Base-by-base conservation (phyloP, 306 rosid genomes). In the Pachyrhizus erosus region DNA sequence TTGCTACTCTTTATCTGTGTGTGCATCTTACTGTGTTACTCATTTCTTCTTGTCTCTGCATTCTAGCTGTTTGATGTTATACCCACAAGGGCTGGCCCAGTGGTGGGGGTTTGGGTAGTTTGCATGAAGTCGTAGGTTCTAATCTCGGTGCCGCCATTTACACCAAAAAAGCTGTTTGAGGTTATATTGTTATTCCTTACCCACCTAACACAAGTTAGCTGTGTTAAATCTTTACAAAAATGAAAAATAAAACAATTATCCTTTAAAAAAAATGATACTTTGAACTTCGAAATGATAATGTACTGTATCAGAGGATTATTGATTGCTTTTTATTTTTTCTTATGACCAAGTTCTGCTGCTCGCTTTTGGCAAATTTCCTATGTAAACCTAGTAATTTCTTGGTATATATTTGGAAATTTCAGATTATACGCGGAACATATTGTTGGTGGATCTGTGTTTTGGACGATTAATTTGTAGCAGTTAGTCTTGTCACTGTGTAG, bases 401-500 rank as follows among this genome's bases (percentile, higher is more conserved):
- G 13, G 26, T 65, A 17, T 8, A 57, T 64, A 17, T 73, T 42
- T 67, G 23, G 29, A 43, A n/a, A 46, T 79, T 73, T 84, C 64
- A 79, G 79, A 73, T 65, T 84, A 18, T 55, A 58, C 49, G 23
- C 58, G 23, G 27, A 15, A 11, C 12, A 29, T 34, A 26, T 80
- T 33, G 70, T 76, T 1, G 15, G 65, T 64, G 73, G 68, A 49
- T 70, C 24, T 81, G 73, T 43, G 33, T 49, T 61, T 74, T 33
- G 20, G 33, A 23, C 42, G 60, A 61, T 64, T 62, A 40, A 43
- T 20, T 70, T 49, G 37, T 52, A 8, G 62, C 12, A 21, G 67
- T 42, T 43, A 24, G 84, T 43, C 49, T 76, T 11, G 12, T 62
- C 46, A 4, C 29, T 9, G 34, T 48, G 68, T 71, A 33, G 62